phyloP scores from a whole-genome alignment of 2,329 filamentous ascomycete genomes.

The Plenodomus biglobosus region DNA sequence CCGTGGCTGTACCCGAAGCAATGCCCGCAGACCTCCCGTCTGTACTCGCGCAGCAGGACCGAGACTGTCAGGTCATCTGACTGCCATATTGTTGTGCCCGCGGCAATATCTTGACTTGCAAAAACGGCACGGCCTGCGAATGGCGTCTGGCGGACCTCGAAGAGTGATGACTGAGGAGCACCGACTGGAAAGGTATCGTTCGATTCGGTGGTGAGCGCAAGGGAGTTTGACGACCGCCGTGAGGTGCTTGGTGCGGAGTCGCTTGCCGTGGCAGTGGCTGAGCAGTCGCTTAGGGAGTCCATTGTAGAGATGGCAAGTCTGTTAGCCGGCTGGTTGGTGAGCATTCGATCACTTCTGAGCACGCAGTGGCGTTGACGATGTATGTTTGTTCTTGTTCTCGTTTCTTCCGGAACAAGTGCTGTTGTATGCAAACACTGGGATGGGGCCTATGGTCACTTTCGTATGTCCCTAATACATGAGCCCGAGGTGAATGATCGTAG shows the following conservation, averaged over 20 bases:
- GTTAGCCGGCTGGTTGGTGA: neutral
- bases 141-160: constrained; percentile 46
- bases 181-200: constrained; percentile 20
- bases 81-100: constrained; percentile 41
- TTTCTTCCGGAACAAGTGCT: constrained; percentile 1
- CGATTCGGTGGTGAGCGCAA: constrained; percentile 6
- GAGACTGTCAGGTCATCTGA: constrained; percentile 44
- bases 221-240: constrained; percentile 15
- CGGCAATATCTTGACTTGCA: constrained; percentile 39
- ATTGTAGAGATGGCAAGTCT: constrained; percentile 4
- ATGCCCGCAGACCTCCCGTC: constrained; percentile 52
- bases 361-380: neutral
- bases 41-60: constrained; percentile 50
- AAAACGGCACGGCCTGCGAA: constrained; percentile 51
- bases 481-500: constrained; percentile 26
- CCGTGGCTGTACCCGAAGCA: constrained; percentile 53
- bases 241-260: constrained; percentile 18
- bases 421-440: constrained; percentile 8
- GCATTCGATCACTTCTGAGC: constrained; percentile 1
- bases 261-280: constrained; percentile 6
- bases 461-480: constrained; percentile 37
- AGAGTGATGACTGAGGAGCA: constrained; percentile 32
- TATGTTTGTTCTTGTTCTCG: constrained; percentile 1
- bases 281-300: constrained; percentile 13
- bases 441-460: constrained; percentile 23